Conservation (phyloP, 805 yeast species). For the Yamadazyma tumulicola region DNA sequence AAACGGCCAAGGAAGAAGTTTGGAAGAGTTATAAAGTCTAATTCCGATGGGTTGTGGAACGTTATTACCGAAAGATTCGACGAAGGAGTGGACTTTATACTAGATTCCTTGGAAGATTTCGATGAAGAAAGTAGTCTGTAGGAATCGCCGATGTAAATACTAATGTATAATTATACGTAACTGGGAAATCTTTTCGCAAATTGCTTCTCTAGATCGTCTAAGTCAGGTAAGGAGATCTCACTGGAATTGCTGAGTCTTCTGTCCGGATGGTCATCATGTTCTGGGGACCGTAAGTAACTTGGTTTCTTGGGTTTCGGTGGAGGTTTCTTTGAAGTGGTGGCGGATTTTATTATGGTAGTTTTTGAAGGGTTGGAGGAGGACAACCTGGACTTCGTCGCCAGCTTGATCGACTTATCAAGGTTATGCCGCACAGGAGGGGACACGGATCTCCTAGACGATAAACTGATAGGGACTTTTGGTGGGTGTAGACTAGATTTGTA, state of each 20-base stretch:
- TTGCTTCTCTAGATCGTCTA: constrained; percentile 56
- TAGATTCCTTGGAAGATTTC: constrained; percentile 66
- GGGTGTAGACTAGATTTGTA: constrained; percentile 18
- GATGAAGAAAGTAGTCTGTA: constrained; percentile 4
- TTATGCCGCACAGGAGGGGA: constrained; percentile 5
- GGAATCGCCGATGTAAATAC: neutral
- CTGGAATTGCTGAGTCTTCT: constrained; percentile 34
- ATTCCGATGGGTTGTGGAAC: constrained; percentile 69
- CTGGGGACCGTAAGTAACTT: constrained; percentile 41
- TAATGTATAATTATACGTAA: constrained; percentile 35
- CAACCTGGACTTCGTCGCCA: too few species aligned
- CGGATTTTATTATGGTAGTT: too few species aligned
- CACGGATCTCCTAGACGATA: constrained; percentile 18
- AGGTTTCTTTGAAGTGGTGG: constrained; percentile 21
- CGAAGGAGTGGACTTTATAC: constrained; percentile 79
- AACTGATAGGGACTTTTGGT: constrained; percentile 33
- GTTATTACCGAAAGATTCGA: constrained; percentile 78
- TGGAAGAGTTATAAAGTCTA: constrained; percentile 81
- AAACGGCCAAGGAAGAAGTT: constrained; percentile 86
- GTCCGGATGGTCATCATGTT: constrained; percentile 11
- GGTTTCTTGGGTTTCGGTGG: constrained; percentile 73
- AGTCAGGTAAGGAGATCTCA: constrained; percentile 46
- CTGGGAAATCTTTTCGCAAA: constrained; percentile 62
- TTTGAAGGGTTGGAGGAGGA: constrained; percentile 1
- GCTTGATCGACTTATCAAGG: too few species aligned